Base-by-base conservation (phyloP, 192 early-diverging fungal species). In the Coemansia guatemalensis region DNA sequence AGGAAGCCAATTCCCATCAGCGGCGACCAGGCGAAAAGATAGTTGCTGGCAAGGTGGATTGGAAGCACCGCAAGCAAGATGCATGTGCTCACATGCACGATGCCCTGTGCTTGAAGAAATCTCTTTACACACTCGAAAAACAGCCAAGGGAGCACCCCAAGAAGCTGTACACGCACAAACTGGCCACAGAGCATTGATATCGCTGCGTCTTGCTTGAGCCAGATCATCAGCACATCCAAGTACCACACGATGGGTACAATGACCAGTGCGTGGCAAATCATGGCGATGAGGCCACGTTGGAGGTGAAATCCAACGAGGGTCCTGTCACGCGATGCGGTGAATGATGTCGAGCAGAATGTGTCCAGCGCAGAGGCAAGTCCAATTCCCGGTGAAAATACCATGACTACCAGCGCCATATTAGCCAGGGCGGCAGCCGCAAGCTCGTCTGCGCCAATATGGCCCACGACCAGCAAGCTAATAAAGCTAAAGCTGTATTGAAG, bases 61-160 rank as follows among this genome's bases (percentile, higher is more conserved):
- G 91, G 92, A 24, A 89, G 61, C 3, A 86, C 86, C 48, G 89
- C 73, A 22, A 89, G 49, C 26, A 94, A 81, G 20, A 95, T 85
- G 57, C 82, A 84, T 26, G 94, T 92, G 33, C 83, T 84, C 1
- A 90, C 92, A 26, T 89, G 83, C 96, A 98, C 95, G 67, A 89
- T 89, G 58, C 90, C 95, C 82, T 98, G 96, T 1, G 89, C 88
- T 65, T 96, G 92, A 23, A 97, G 78, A 65, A 84, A 97, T 59
- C 92, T 85, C 68, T 93, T 92, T 51, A 94, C 67, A 68, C 90
- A 91, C 60, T 97, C 94, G 83, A 90, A 90, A 20, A 85, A 81
- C 72, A 97, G 74, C 73, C 82, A 87, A 3, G 93, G 88, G 27
- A 90, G 85, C 27, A 88, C 84, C 2, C 93, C 92, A 2, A 89